A percentile compares a stretch with the other conserved stretches of the same genome.
phyloP scores from a whole-genome alignment of 2,329 filamentous ascomycete species.

The Microthyrium microscopicum region DNA sequence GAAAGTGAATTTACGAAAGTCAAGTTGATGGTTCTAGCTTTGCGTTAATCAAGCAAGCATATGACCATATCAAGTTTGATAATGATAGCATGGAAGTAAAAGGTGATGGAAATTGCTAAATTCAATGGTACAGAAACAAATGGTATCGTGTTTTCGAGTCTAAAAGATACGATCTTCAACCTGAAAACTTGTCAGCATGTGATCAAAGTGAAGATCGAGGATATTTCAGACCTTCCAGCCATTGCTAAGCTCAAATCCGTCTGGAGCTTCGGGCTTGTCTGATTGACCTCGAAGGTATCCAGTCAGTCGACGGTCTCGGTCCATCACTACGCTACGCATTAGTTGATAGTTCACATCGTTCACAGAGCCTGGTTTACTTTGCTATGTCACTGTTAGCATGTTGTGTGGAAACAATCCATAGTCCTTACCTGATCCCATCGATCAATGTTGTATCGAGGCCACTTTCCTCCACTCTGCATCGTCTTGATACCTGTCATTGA shows the following conservation, averaged over 20 bases:
- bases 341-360: not conserved
- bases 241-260: constrained; percentile 50
- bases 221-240: constrained; percentile 42
- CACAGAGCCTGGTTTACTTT: constrained; percentile 34
- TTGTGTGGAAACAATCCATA: not conserved
- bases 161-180: no score
- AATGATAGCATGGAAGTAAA: no score
- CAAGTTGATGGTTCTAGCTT: no score
- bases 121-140: no score
- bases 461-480: constrained; percentile 47
- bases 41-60: no score
- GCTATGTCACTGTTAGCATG: constrained; percentile 29
- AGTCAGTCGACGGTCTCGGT: constrained; percentile 46
- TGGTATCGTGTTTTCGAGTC: no score
- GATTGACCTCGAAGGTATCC: constrained; percentile 45
- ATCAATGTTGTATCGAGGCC: constrained; percentile 41
- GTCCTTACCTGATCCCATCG: constrained; percentile 45
- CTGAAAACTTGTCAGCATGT: no score
- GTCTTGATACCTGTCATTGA: constrained; percentile 40
- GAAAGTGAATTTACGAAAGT: no score
- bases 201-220: not conserved
- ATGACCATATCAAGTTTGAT: no score
- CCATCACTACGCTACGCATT: constrained; percentile 38
- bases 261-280: constrained; percentile 39
- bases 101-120: no score